These are phyloP conservation scores for Vanderwaltozyma polyspora DNA, from an alignment of 805 yeast species.

Conservation along the genomic window DNA sequence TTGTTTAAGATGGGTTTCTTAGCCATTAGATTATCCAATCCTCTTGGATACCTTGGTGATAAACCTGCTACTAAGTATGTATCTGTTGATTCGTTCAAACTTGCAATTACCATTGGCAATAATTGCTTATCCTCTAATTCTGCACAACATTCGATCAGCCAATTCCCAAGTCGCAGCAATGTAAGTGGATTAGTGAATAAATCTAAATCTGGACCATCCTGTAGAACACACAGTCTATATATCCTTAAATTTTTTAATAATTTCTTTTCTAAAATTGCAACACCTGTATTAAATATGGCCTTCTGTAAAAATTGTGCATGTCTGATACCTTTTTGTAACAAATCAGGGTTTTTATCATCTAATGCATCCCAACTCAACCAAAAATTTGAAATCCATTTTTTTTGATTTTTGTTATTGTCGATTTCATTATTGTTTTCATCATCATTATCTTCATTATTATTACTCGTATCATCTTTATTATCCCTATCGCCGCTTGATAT, in stretches of 20 bases:
- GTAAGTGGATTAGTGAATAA: slow-evolving; percentile 81
- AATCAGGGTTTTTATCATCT: slow-evolving; percentile 31
- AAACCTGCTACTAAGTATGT: slow-evolving; percentile 83
- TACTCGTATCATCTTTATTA: too few species aligned
- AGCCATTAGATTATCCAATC: slow-evolving; percentile 24
- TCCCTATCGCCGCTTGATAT: slow-evolving; percentile 3
- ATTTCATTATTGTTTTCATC: slow-evolving; percentile 22
- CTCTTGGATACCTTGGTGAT: slow-evolving; percentile 67
- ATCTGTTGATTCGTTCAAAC: slow-evolving; percentile 59
- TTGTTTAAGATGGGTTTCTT: slow-evolving; percentile 52
- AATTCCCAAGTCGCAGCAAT: slow-evolving; percentile 69
- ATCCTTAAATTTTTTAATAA: slow-evolving; percentile 67
- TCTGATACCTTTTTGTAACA: slow-evolving; percentile 45
- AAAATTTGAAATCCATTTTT: slow-evolving; percentile 64
- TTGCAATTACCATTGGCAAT: slow-evolving; percentile 77
- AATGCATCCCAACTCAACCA: slow-evolving; percentile 62
- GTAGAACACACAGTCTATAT: slow-evolving; percentile 76
- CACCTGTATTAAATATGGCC: slow-evolving; percentile 77
- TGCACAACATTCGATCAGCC: slow-evolving; percentile 85
- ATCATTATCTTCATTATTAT: slow-evolving; percentile 18
- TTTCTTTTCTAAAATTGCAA: slow-evolving; percentile 76
- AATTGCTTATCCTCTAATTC: slow-evolving; percentile 56
- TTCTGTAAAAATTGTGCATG: slow-evolving; percentile 78
- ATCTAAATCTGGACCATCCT: slow-evolving; percentile 75
- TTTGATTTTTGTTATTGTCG: slow-evolving; percentile 33